Evolutionary conservation across 208 protist genomes (phyloP).

Genomic region (Leishmania amazonensis): DNA sequence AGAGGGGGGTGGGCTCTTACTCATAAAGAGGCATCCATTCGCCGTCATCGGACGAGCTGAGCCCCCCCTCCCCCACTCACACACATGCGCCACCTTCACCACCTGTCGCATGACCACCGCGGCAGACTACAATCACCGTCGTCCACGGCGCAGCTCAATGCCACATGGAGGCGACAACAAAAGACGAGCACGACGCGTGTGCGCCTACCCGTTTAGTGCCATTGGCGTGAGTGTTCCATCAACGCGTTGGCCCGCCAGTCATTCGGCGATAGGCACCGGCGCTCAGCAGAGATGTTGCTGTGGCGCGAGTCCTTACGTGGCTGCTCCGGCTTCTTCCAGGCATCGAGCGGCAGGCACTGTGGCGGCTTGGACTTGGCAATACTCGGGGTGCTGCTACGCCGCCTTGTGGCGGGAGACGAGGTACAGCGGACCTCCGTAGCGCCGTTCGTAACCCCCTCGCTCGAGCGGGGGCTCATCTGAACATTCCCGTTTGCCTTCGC

Average conservation of each 20-base stretch:
- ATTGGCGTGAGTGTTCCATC: conserved; percentile 19
- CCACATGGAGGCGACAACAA: not conserved
- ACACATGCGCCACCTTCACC: not conserved
- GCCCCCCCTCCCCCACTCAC: not conserved
- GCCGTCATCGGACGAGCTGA: not conserved
- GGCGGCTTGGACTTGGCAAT: conserved; percentile 25
- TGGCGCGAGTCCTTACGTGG: not conserved
- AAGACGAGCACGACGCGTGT: not conserved
- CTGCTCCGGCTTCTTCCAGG: conserved; percentile 28
- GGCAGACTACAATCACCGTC: not conserved
- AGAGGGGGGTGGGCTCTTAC: not conserved
- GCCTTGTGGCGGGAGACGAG: not conserved
- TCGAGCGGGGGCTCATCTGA: not conserved
- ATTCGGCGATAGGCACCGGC: conserved; percentile 12
- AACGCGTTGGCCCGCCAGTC: conserved; percentile 18
- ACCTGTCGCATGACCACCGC: not conserved
- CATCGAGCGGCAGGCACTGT: conserved; percentile 20
- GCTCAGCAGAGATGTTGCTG: not conserved
- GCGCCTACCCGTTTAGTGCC: conserved; percentile 10
- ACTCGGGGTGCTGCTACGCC: conserved; percentile 9
- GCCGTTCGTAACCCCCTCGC: not conserved
- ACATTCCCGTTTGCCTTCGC: not conserved
- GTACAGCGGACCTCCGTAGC: conserved; percentile 1
- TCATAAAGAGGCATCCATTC: not conserved
- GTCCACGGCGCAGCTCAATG: not conserved